These are phyloP conservation scores for Apiospora kogelbergensis DNA, from an alignment of 2,329 filamentous ascomycete genomes.

Conservation along the genomic window DNA sequence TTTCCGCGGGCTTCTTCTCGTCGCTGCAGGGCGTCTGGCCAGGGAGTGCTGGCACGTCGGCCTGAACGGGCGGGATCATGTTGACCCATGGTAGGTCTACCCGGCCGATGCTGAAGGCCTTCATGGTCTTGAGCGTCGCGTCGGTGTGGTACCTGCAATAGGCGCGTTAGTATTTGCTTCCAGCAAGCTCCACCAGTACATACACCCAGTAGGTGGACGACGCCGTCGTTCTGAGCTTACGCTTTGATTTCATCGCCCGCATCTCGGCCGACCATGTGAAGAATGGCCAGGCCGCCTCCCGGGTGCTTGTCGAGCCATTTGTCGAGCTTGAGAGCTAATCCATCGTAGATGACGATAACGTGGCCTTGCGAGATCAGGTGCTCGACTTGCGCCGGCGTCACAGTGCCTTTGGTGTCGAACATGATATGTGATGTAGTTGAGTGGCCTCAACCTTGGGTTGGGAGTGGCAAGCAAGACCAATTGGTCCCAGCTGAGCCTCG, in stretches of 20 bases:
- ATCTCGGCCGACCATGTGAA: slow-evolving; percentile 62
- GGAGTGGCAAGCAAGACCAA: background rate
- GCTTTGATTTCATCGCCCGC: slow-evolving; percentile 59
- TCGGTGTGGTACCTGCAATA: slow-evolving; percentile 56
- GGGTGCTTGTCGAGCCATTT: slow-evolving; percentile 60
- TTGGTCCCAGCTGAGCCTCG: background rate
- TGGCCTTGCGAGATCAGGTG: slow-evolving; percentile 54
- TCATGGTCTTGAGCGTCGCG: slow-evolving; percentile 55
- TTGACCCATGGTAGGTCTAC: slow-evolving; percentile 56
- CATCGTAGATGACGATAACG: slow-evolving; percentile 56
- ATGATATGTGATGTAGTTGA: background rate
- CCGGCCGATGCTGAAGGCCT: slow-evolving; percentile 59
- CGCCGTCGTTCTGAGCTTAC: slow-evolving; percentile 37
- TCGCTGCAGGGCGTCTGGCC: slow-evolving; percentile 8
- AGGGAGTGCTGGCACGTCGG: slow-evolving; percentile 38
- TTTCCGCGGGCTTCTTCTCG: background rate
- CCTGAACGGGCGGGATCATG: slow-evolving; percentile 58
- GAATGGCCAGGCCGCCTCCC: slow-evolving; percentile 57
- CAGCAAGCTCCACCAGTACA: background rate
- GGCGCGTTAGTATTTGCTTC: background rate
- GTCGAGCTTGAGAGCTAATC: slow-evolving; percentile 54
- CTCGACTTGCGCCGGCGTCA: slow-evolving; percentile 48
- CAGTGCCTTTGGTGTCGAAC: slow-evolving; percentile 37
- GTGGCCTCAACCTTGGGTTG: background rate
- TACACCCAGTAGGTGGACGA: background rate